Percentiles rank a stretch among this genome's conserved stretches.
Evolutionary conservation across 2,329 filamentous ascomycete species (phyloP).

Genomic region (Botryotinia globosa): DNA sequence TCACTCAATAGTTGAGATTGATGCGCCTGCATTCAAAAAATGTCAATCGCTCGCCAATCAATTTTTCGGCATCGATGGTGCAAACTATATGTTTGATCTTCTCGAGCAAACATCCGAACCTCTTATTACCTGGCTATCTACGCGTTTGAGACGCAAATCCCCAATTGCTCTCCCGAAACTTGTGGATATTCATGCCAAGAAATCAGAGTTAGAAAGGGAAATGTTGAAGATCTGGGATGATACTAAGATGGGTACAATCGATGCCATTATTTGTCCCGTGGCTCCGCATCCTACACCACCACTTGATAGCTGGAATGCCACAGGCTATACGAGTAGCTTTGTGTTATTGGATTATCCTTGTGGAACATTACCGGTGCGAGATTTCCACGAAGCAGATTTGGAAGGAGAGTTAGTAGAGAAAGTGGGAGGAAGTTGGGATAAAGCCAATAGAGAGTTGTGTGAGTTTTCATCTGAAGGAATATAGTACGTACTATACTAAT

Average conservation of each 20-base stretch:
- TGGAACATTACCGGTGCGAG: not conserved
- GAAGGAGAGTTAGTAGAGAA: not conserved
- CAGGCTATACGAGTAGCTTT: not conserved
- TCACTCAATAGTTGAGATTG: constrained; percentile 58
- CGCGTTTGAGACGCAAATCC: not conserved
- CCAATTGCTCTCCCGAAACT: not conserved
- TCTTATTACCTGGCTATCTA: not conserved
- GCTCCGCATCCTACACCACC: not conserved
- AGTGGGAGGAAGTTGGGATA: not conserved
- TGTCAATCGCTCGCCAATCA: constrained; percentile 50
- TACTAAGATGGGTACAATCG: not conserved
- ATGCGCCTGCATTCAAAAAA: constrained; percentile 52
- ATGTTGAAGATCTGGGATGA: not conserved
- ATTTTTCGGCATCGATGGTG: not conserved
- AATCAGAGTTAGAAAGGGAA: not conserved
- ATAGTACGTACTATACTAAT: not conserved
- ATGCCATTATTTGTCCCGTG: not conserved
- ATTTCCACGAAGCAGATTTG: not conserved
- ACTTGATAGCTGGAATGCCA: not conserved
- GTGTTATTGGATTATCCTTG: not conserved
- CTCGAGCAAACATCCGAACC: not conserved
- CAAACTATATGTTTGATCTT: not conserved
- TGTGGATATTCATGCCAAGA: not conserved
- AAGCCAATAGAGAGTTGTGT: not conserved
- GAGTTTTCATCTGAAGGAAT: not conserved